Evolutionary conservation across 2,329 filamentous ascomycete species (phyloP).

Genomic region (Alternaria sp.): DNA sequence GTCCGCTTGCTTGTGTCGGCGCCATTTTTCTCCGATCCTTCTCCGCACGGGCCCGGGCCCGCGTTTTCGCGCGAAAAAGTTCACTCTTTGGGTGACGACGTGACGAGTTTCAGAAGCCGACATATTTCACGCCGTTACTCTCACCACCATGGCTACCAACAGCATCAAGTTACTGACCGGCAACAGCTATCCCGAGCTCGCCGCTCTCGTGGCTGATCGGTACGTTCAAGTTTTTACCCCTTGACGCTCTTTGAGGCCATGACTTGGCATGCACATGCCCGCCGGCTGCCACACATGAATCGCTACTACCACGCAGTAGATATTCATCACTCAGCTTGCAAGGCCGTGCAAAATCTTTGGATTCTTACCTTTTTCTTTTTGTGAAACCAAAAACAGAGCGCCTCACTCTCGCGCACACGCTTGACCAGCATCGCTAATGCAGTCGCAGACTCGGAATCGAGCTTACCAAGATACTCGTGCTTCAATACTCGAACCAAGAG

Average conservation of each 20-base stretch:
- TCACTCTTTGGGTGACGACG: conserved; percentile 24
- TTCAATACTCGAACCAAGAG: conserved; percentile 88
- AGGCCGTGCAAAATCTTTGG: neutral
- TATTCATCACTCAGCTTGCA: neutral
- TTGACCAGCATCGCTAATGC: conserved; percentile 27
- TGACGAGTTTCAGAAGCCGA: conserved; percentile 31
- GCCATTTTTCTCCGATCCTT: conserved; percentile 35
- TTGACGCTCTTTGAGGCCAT: conserved; percentile 9
- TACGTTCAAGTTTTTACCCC: conserved; percentile 50
- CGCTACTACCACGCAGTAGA: neutral
- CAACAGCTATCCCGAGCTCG: conserved; percentile 77
- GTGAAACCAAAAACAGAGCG: neutral
- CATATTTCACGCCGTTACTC: conserved; percentile 24
- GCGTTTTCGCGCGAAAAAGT: conserved; percentile 32
- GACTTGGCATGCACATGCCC: conserved; percentile 24
- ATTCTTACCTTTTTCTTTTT: conserved; percentile 1
- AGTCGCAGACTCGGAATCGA: conserved; percentile 73
- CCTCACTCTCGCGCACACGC: conserved; percentile 3
- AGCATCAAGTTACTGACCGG: conserved; percentile 78
- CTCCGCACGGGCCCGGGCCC: conserved; percentile 33
- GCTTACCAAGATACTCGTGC: conserved; percentile 78
- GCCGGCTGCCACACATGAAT: neutral
- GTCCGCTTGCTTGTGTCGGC: conserved; percentile 19
- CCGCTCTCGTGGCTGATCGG: conserved; percentile 73
- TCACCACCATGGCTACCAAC: conserved; percentile 69